Percentiles rank a stretch among this genome's conserved stretches.
Conservation (phyloP, 768 basidiomycete species). For the Hygrophoropsis aurantiaca region DNA sequence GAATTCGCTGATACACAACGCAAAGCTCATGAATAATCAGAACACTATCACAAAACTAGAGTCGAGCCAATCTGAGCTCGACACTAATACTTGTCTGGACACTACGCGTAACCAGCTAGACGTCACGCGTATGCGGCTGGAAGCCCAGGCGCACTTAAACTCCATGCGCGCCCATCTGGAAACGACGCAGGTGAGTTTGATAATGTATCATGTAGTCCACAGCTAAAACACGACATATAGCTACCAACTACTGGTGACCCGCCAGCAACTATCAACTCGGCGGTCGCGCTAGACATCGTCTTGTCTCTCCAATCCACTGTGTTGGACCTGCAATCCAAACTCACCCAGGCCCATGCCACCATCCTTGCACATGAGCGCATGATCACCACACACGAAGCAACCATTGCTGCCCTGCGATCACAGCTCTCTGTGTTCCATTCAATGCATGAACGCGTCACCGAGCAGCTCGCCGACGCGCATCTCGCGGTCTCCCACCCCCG, state of each 20-base stretch:
- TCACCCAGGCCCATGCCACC: conserved; percentile 54
- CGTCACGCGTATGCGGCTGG: conserved; percentile 34
- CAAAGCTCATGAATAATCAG: too few species aligned
- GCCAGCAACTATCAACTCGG: too few species aligned
- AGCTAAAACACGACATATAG: too few species aligned
- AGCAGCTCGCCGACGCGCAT: too few species aligned
- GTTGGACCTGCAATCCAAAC: conserved; percentile 38
- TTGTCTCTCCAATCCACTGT: neutral
- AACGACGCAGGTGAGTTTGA: too few species aligned
- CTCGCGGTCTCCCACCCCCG: too few species aligned
- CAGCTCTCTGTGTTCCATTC: too few species aligned
- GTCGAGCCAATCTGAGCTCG: conserved; percentile 54
- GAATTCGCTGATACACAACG: too few species aligned
- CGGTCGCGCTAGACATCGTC: conserved; percentile 8
- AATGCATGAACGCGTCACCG: conserved; percentile 40
- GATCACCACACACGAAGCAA: neutral
- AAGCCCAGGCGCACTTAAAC: conserved; percentile 29
- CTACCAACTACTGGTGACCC: too few species aligned
- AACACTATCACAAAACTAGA: too few species aligned
- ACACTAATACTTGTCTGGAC: conserved; percentile 38
- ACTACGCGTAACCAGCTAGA: conserved; percentile 24
- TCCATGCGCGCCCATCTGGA: too few species aligned
- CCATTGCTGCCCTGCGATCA: neutral
- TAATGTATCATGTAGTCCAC: too few species aligned
- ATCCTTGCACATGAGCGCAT: conserved; percentile 21